Evolutionary conservation across 2,329 filamentous ascomycete species (phyloP).

Genomic region (Aspergillus niger): DNA sequence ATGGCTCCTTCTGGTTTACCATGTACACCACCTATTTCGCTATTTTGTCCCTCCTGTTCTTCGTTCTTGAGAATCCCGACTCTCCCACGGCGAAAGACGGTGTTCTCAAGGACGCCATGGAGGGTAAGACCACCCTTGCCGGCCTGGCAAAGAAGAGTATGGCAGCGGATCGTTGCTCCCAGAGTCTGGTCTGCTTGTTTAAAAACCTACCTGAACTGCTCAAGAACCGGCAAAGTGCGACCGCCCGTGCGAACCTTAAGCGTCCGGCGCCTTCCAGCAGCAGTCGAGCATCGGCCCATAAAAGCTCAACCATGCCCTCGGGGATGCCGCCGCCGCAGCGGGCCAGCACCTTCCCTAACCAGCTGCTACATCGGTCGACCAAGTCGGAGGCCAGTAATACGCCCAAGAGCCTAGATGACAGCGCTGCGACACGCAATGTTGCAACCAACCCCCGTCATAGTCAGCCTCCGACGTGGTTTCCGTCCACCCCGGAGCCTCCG

Average conservation of each 20-base stretch:
- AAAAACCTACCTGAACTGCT: conserved; percentile 76
- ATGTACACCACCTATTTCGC: conserved; percentile 71
- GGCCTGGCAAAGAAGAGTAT: conserved; percentile 79
- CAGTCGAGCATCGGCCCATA: conserved; percentile 4
- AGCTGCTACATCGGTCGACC: conserved; percentile 30
- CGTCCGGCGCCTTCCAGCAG: conserved; percentile 42
- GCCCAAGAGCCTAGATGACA: conserved; percentile 37
- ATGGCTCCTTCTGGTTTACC: conserved; percentile 67
- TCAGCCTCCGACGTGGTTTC: conserved; percentile 27
- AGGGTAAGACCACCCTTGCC: conserved; percentile 79
- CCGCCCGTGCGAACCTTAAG: conserved; percentile 52
- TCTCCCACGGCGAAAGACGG: conserved; percentile 64
- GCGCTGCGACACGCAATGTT: conserved; percentile 22
- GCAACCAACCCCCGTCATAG: conserved; percentile 20
- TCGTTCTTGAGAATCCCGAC: conserved; percentile 65
- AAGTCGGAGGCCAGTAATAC: conserved; percentile 27
- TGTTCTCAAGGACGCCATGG: conserved; percentile 79
- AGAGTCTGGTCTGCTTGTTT: conserved; percentile 74
- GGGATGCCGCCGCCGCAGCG: conserved; percentile 33
- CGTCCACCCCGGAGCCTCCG: conserved; percentile 30
- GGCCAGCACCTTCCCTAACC: conserved; percentile 45
- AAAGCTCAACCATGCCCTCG: conserved; percentile 17
- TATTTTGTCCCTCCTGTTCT: conserved; percentile 65
- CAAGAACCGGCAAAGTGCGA: conserved; percentile 55
- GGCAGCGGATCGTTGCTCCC: conserved; percentile 83